These are phyloP conservation scores for Papiliotrema fonsecae DNA, from an alignment of 1,284 basidiomycete species.

Conservation along the genomic window DNA sequence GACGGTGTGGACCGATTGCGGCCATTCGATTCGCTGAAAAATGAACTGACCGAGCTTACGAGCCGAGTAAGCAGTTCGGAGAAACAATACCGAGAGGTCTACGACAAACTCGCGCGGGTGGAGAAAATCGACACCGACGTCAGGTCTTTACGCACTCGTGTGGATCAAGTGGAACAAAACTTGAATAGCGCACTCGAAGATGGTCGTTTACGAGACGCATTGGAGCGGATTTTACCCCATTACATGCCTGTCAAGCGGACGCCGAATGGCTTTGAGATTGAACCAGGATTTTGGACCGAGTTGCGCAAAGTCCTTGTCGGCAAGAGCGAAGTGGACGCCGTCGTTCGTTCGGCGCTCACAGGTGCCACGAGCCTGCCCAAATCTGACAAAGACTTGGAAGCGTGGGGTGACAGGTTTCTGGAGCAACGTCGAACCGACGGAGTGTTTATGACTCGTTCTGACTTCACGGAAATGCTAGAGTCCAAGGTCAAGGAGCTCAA, in stretches of 20 bases:
- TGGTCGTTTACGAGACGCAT: constrained; percentile 36
- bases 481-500: constrained; percentile 25
- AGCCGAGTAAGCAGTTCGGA: constrained; percentile 9
- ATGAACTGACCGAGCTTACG: constrained; percentile 7
- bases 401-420: constrained; percentile 41
- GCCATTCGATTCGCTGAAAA: constrained; percentile 45
- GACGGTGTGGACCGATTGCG: constrained; percentile 10
- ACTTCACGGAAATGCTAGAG: constrained; percentile 34
- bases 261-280: constrained; percentile 44
- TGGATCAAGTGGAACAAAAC: constrained; percentile 62
- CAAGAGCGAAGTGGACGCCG: constrained; percentile 28
- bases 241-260: constrained; percentile 46
- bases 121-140: constrained; percentile 20
- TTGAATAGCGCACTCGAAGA: constrained; percentile 41
- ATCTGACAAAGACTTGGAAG: constrained; percentile 43
- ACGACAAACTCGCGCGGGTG: constrained; percentile 7
- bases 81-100: constrained; percentile 2
- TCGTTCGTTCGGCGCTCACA: constrained; percentile 23
- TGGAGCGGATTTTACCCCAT: constrained; percentile 47
- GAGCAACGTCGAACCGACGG: constrained; percentile 36
- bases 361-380: constrained; percentile 16
- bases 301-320: constrained; percentile 49
- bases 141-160: constrained; percentile 47
- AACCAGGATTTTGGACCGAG: constrained; percentile 51
- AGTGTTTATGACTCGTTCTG: constrained; percentile 21